Evolutionary conservation across 2,329 filamentous ascomycete species (phyloP).

Genomic region (Pseudogymnoascus sp.): DNA sequence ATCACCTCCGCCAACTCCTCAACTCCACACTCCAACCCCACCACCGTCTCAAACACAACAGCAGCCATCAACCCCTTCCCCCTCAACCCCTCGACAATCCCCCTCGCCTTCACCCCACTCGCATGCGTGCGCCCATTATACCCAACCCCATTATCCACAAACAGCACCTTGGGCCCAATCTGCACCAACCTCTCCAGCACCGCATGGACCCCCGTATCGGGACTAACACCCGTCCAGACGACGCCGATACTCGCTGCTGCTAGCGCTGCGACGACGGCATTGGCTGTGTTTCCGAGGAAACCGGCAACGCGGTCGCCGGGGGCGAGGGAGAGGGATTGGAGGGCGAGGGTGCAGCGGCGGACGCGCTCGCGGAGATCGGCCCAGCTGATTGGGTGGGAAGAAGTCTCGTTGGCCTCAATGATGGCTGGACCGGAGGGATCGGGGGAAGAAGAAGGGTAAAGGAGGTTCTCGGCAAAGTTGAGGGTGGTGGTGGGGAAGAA

Average conservation of each 20-base stretch:
- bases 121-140: constrained; percentile 90
- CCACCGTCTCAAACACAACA: constrained; percentile 66
- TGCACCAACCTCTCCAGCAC: constrained; percentile 82
- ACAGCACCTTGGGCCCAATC: constrained; percentile 74
- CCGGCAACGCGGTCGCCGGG: constrained; percentile 53
- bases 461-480: constrained; percentile 92
- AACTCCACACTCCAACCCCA: constrained; percentile 23
- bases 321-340: constrained; percentile 58
- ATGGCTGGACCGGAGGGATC: constrained; percentile 60
- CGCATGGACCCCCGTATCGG: constrained; percentile 85
- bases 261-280: constrained; percentile 82
- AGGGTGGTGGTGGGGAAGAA: constrained; percentile 76
- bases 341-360: constrained; percentile 60
- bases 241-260: constrained; percentile 75
- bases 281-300: constrained; percentile 83
- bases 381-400: constrained; percentile 61
- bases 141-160: constrained; percentile 77
- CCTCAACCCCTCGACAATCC: constrained; percentile 61
- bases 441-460: constrained; percentile 60
- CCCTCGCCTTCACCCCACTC: constrained; percentile 69
- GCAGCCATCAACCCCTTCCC: constrained; percentile 53
- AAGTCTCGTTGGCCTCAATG: constrained; percentile 72
- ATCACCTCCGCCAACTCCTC: constrained; percentile 15
- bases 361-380: constrained; percentile 71
- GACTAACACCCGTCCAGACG: constrained; percentile 88